Conservation (phyloP, 2,329 filamentous ascomycete genomes). For the Aphanocladium album region DNA sequence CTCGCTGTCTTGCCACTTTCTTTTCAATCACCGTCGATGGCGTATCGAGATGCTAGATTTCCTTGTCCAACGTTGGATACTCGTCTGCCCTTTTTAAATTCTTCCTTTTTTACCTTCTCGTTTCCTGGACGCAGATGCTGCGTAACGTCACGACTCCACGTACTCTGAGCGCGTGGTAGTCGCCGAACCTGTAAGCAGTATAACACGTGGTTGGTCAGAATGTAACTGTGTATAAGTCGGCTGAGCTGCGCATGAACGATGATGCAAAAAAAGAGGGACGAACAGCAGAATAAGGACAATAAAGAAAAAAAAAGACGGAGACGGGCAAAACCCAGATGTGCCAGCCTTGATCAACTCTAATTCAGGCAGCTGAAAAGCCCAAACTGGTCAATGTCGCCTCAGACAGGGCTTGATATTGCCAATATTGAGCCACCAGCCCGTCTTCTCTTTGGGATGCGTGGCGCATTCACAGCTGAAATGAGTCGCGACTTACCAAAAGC, state of each 20-base stretch:
- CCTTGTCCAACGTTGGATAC: not conserved
- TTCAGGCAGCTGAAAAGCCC: not conserved
- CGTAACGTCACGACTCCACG: slow-evolving; percentile 1
- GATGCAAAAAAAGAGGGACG: not conserved
- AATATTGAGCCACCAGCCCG: not conserved
- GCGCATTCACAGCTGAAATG: not conserved
- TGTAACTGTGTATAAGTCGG: slow-evolving; percentile 5
- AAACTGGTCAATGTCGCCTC: not conserved
- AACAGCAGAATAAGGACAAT: not conserved
- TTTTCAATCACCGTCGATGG: not conserved
- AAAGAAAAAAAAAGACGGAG: not conserved
- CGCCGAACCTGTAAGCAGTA: slow-evolving; percentile 6
- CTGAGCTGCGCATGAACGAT: not conserved
- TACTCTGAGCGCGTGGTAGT: not conserved
- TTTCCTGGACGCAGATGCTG: not conserved
- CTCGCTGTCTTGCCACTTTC: not conserved
- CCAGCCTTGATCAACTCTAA: not conserved
- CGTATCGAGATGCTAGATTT: not conserved
- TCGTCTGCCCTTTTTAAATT: no score
- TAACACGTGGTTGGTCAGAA: slow-evolving; percentile 14
- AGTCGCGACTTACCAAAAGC: not conserved
- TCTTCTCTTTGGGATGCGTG: not conserved
- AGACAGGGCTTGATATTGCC: slow-evolving; percentile 3
- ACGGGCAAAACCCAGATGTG: no score
- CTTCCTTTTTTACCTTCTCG: not conserved